Evolutionary conservation across 495 filamentous ascomycete species (phyloP).

Genomic region (Xylaria nigripes): DNA sequence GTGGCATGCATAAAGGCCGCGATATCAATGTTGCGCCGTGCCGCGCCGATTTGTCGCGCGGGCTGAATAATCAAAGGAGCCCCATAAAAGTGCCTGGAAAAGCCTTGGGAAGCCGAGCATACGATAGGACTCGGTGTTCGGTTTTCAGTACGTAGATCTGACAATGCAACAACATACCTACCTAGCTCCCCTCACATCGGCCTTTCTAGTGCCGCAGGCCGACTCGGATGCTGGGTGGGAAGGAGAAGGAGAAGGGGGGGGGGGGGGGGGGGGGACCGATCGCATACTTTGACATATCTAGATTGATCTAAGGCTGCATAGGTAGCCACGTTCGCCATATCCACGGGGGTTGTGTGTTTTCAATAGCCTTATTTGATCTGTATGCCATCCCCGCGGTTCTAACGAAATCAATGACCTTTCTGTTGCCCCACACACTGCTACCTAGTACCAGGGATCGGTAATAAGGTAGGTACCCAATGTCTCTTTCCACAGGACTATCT

Average conservation of each 20-base stretch:
- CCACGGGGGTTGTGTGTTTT: background rate
- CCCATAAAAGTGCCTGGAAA: background rate
- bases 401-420: background rate
- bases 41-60: constrained; percentile 3
- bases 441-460: background rate
- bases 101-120: background rate
- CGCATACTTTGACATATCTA: background rate
- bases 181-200: background rate
- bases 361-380: background rate
- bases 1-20: constrained; percentile 7
- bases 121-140: background rate
- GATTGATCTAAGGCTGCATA: constrained; percentile 9
- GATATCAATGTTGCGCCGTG: background rate
- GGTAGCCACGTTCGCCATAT: constrained; percentile 10
- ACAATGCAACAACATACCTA: background rate
- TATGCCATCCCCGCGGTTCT: background rate
- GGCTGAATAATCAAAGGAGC: background rate
- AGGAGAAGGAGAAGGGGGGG: too few relatives aligned
- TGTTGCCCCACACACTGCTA: background rate
- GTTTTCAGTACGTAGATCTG: background rate
- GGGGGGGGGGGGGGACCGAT: constrained; percentile 7
- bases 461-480: background rate
- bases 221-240: constrained; percentile 8
- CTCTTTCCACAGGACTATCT: background rate
- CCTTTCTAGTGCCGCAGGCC: constrained; percentile 5